phyloP scores from a whole-genome alignment of 768 basidiomycete species.

The Collybiopsis confluens region DNA sequence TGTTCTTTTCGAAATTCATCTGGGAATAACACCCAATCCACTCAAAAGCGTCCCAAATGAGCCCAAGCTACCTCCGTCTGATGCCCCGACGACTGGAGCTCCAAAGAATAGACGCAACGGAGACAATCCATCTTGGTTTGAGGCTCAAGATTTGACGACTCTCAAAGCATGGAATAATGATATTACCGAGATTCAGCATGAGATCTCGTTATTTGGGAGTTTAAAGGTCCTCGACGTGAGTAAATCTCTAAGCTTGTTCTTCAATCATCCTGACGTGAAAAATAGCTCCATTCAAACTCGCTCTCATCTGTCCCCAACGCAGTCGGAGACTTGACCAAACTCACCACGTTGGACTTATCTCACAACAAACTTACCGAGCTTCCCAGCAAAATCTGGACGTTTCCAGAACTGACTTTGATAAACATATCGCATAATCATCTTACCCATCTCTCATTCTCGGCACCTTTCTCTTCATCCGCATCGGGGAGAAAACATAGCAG shows the following conservation, averaged over 20 bases:
- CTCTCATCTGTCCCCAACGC: slow-evolving; percentile 56
- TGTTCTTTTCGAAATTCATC: slow-evolving; percentile 74
- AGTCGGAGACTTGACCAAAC: slow-evolving; percentile 62
- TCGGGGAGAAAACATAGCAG: neutral
- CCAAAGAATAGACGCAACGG: slow-evolving; percentile 37
- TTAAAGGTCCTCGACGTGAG: slow-evolving; percentile 77
- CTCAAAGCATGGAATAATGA: slow-evolving; percentile 81
- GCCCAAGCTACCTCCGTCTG: slow-evolving; percentile 42
- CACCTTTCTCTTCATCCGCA: slow-evolving; percentile 40
- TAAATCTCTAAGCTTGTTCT: slow-evolving; percentile 6
- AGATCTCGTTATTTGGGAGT: slow-evolving; percentile 81
- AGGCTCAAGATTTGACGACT: slow-evolving; percentile 72
- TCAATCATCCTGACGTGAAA: neutral
- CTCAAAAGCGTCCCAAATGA: slow-evolving; percentile 63
- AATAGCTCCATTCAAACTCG: slow-evolving; percentile 73
- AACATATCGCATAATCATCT: slow-evolving; percentile 73
- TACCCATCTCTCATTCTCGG: slow-evolving; percentile 54
- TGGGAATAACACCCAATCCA: slow-evolving; percentile 68
- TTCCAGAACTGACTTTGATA: slow-evolving; percentile 61
- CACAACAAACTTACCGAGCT: slow-evolving; percentile 63
- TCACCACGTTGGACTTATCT: slow-evolving; percentile 70
- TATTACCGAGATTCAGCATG: slow-evolving; percentile 74
- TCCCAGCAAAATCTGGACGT: slow-evolving; percentile 60
- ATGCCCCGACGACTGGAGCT: slow-evolving; percentile 22
- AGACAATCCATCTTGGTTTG: slow-evolving; percentile 68